These are phyloP conservation scores for Vitis rupestris DNA, from an alignment of 164 flowering plant genomes.

Conservation along the genomic window DNA sequence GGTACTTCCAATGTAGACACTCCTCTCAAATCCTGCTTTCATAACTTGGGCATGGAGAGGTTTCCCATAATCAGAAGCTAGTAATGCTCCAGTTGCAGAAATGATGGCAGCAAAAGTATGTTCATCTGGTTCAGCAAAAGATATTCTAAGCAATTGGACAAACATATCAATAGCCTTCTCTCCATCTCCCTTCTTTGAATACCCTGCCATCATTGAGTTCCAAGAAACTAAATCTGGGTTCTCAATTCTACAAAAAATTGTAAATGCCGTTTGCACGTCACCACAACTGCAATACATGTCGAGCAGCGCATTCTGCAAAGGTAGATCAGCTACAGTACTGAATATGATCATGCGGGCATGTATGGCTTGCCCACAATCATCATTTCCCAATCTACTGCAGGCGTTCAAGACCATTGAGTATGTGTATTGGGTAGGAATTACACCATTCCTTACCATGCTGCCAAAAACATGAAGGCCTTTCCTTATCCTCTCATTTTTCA, in stretches of 20 bases:
- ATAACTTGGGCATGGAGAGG: slow-evolving; percentile 63
- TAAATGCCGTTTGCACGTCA: slow-evolving; percentile 37
- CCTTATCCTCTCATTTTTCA: slow-evolving; percentile 45
- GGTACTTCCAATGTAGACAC: slow-evolving; percentile 62
- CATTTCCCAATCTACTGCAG: slow-evolving; percentile 43
- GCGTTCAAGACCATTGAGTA: slow-evolving; percentile 70
- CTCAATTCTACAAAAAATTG: slow-evolving; percentile 47
- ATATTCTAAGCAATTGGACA: slow-evolving; percentile 28
- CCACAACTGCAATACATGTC: slow-evolving; percentile 79
- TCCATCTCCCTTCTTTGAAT: slow-evolving; percentile 51
- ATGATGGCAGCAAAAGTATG: slow-evolving; percentile 65
- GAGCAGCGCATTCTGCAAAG: slow-evolving; percentile 70
- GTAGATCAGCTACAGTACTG: slow-evolving; percentile 42
- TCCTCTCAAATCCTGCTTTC: slow-evolving; percentile 49
- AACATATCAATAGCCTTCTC: slow-evolving; percentile 58
- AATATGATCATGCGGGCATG: slow-evolving; percentile 61
- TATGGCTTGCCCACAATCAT: slow-evolving; percentile 38
- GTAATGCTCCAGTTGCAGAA: slow-evolving; percentile 40
- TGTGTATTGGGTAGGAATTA: slow-evolving; percentile 55
- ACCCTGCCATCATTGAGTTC: slow-evolving; percentile 79
- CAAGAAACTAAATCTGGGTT: slow-evolving; percentile 72
- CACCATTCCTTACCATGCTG: slow-evolving; percentile 45
- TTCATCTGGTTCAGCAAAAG: slow-evolving; percentile 61
- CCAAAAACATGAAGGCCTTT: slow-evolving; percentile 44
- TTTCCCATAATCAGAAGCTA: slow-evolving; percentile 46